A percentile compares a stretch with the other conserved stretches of the same genome.
phyloP scores from a whole-genome alignment of 1,284 basidiomycete species.

The Tetrapyrgos nigripes region DNA sequence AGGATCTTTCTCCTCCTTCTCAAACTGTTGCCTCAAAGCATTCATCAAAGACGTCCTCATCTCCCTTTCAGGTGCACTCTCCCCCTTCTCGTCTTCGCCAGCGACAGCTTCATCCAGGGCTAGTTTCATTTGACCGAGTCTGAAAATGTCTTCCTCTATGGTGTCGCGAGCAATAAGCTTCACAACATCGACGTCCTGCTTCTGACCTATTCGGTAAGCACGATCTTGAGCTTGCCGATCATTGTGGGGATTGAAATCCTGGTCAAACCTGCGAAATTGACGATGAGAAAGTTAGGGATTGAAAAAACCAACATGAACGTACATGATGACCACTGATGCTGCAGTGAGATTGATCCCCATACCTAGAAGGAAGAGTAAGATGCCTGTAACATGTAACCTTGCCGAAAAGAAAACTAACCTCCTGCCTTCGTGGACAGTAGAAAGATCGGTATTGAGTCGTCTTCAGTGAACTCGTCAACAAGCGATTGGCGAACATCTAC shows the following conservation, averaged over 20 bases:
- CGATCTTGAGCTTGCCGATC: conserved; percentile 98
- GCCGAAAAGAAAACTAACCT: conserved; percentile 38
- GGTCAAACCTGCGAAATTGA: conserved; percentile 77
- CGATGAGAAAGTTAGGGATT: conserved; percentile 4
- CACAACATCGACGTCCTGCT: conserved; percentile 89
- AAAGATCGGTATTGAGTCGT: conserved; percentile 91
- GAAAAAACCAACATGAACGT: conserved; percentile 27
- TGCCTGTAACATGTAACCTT: neutral
- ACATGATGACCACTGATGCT: conserved; percentile 93
- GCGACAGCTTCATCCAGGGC: conserved; percentile 93
- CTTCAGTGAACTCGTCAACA: conserved; percentile 97
- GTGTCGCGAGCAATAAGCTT: conserved; percentile 93
- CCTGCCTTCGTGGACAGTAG: conserved; percentile 96
- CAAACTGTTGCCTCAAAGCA: conserved; percentile 76
- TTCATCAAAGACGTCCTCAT: conserved; percentile 86
- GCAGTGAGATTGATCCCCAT: conserved; percentile 94
- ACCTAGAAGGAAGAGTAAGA: conserved; percentile 36
- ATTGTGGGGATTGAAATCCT: conserved; percentile 94
- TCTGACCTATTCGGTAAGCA: conserved; percentile 98
- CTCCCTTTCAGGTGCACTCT: conserved; percentile 75
- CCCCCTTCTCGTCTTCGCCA: conserved; percentile 67
- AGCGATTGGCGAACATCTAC: conserved; percentile 94
- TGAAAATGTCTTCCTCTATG: conserved; percentile 96
- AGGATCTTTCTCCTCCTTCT: conserved; percentile 27
- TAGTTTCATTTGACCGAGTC: conserved; percentile 90